A percentile compares a stretch with the other conserved stretches of the same genome.
Evolutionary conservation across 1,139 yeast species (phyloP).

Genomic region (Nakaseomyces sp.): DNA sequence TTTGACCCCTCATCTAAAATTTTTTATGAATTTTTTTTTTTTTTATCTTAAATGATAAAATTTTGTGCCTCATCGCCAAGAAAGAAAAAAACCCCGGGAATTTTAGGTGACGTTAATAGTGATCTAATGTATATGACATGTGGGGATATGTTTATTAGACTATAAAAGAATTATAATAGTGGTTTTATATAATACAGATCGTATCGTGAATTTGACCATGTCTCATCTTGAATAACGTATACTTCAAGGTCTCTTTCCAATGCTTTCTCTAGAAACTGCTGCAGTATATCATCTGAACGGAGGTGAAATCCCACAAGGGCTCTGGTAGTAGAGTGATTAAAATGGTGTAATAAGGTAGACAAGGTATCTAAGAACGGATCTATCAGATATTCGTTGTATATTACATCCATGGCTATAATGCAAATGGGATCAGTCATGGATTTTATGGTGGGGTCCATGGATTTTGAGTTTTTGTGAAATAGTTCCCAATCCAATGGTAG

Average conservation of each 20-base stretch:
- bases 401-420: conserved; percentile 30
- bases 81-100: neutral
- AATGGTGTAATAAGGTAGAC: conserved; percentile 10
- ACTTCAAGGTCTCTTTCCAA: conserved; percentile 17
- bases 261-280: conserved; percentile 24
- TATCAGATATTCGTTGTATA: conserved; percentile 30
- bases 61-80: conserved; percentile 1
- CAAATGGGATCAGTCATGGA: conserved; percentile 10
- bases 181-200: conserved; percentile 9
- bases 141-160: too few species aligned
- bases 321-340: conserved; percentile 8
- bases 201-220: conserved; percentile 16
- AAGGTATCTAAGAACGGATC: conserved; percentile 26
- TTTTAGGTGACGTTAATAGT: too few species aligned
- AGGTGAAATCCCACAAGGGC: conserved; percentile 28
- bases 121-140: too few species aligned
- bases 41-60: conserved; percentile 1
- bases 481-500: conserved; percentile 29
- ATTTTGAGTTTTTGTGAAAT: neutral
- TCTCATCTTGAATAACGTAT: conserved; percentile 12
- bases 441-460: conserved; percentile 9
- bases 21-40: neutral
- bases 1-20: too few species aligned
- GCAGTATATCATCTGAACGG: conserved; percentile 26
- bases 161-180: too few species aligned